These are phyloP conservation scores for Cnidoscolus chayamansa DNA, from an alignment of 441 rosid genomes.

Conservation along the genomic window DNA sequence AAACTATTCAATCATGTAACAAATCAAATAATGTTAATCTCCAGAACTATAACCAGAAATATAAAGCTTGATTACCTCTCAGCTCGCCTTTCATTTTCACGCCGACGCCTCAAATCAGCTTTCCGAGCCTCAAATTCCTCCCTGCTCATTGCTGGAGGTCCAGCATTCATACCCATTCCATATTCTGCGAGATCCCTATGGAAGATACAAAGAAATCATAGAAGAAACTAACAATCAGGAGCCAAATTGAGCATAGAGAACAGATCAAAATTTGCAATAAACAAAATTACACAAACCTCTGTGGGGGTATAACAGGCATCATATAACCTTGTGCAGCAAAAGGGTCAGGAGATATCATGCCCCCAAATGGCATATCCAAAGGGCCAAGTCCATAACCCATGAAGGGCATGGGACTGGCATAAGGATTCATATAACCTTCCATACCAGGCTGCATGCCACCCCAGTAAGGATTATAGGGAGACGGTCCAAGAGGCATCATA, in stretches of 20 bases:
- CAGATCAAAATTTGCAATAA: background rate
- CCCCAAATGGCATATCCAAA: constrained; percentile 60
- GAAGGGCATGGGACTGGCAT: constrained; percentile 62
- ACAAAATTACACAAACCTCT: constrained; percentile 39
- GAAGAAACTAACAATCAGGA: constrained; percentile 1
- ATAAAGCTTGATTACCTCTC: constrained; percentile 51
- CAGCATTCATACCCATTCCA: constrained; percentile 77
- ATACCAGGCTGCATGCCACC: constrained; percentile 80
- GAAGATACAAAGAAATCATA: background rate
- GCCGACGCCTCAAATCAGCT: constrained; percentile 80
- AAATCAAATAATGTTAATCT: background rate
- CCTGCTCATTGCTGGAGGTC: constrained; percentile 80
- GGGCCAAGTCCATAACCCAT: constrained; percentile 78
- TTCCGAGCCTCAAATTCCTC: constrained; percentile 92
- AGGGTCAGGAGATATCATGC: constrained; percentile 61
- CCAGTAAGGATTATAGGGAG: constrained; percentile 76
- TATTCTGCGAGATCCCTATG: constrained; percentile 77
- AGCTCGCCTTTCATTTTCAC: constrained; percentile 72
- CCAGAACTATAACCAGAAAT: background rate
- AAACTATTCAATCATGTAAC: background rate
- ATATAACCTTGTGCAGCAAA: constrained; percentile 56
- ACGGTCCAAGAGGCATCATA: constrained; percentile 86
- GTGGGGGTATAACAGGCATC: constrained; percentile 64
- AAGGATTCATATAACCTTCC: constrained; percentile 74
- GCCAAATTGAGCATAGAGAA: background rate